Conservation (phyloP, 495 filamentous ascomycete genomes). For the Ascobolus immersus region DNA sequence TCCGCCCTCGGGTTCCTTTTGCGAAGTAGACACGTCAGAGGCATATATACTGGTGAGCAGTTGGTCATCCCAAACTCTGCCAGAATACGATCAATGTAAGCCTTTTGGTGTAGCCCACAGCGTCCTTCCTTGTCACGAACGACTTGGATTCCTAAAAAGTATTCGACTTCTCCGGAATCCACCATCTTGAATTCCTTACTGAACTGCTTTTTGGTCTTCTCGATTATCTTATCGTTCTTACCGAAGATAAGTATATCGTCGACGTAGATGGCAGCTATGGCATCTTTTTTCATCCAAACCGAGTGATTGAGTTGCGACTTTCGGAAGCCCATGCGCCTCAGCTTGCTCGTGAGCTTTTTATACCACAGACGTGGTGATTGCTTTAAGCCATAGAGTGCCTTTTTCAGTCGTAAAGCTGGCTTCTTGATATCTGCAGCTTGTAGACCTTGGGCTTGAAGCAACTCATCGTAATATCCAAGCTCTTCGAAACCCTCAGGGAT, state of each 20-base stretch:
- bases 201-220: neutral
- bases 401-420: neutral
- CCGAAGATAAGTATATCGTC: constrained; percentile 1
- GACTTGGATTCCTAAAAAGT: constrained; percentile 1
- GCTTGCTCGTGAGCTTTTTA: constrained; percentile 1
- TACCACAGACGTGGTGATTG: constrained; percentile 9
- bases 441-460: too few species aligned
- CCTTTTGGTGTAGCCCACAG: neutral
- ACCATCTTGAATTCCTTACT: constrained; percentile 1
- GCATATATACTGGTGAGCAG: neutral
- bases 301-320: constrained; percentile 4
- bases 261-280: neutral
- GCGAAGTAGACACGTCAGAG: neutral
- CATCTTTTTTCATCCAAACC: neutral
- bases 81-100: constrained; percentile 2
- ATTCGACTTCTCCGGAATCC: neutral
- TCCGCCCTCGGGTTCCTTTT: neutral
- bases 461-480: too few species aligned
- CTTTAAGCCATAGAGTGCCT: constrained; percentile 9
- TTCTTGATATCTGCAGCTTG: too few species aligned
- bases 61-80: neutral
- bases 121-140: neutral
- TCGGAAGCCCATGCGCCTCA: constrained; percentile 1
- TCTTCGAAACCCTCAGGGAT: constrained; percentile 5
- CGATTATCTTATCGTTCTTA: constrained; percentile 1